Evolutionary conservation across 495 filamentous ascomycete genomes (phyloP).

Genomic region (Lasiosphaeria hispida): DNA sequence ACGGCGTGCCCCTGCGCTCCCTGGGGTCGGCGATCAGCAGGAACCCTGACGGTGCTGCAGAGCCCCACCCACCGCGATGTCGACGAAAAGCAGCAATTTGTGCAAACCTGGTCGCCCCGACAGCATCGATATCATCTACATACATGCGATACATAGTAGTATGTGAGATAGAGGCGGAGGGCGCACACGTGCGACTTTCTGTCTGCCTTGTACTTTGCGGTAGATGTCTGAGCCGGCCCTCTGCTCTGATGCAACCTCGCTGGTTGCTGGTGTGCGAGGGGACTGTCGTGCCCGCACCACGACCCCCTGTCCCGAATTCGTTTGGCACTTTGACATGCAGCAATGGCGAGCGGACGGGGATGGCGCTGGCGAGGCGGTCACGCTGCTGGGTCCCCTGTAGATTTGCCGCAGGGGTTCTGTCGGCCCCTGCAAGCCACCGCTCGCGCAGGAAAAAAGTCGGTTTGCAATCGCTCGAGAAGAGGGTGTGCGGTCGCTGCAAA

Average conservation of each 20-base stretch:
- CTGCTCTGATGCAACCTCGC: no score
- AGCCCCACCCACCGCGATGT: constrained; percentile 23
- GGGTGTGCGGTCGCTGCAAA: no score
- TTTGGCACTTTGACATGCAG: background rate
- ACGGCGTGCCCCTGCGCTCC: background rate
- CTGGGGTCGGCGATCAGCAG: constrained; percentile 20
- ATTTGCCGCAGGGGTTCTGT: constrained; percentile 17
- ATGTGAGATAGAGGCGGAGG: no score
- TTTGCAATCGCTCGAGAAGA: background rate
- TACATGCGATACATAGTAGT: no score
- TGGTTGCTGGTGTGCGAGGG: no score
- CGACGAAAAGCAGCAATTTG: constrained; percentile 14
- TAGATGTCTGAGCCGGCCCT: no score
- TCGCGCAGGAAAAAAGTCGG: background rate
- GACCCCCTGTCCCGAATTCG: background rate
- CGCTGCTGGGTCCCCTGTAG: constrained; percentile 8
- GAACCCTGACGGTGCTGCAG: constrained; percentile 17
- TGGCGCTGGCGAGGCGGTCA: constrained; percentile 9
- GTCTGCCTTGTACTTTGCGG: no score
- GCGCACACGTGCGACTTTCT: no score
- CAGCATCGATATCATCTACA: background rate
- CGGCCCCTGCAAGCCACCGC: constrained; percentile 5
- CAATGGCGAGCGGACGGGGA: constrained; percentile 2
- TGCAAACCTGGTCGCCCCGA: background rate
- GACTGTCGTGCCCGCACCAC: background rate